These are phyloP conservation scores for Gracilariopsis chorda DNA, from an alignment of 23 red algal species.

Conservation along the genomic window DNA sequence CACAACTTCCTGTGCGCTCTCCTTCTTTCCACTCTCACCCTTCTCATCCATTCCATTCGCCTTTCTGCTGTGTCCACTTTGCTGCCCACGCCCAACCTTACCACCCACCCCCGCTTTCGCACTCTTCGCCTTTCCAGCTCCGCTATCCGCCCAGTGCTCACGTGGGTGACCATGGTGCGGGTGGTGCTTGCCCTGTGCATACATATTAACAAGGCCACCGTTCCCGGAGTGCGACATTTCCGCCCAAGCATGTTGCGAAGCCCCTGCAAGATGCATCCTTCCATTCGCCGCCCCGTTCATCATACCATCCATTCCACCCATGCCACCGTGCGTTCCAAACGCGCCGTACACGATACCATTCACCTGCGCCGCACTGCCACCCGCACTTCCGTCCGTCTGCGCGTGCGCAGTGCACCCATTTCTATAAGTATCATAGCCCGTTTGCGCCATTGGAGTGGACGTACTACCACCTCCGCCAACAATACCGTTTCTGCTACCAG, in stretches of 20 bases:
- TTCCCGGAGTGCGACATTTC: constrained; percentile 29
- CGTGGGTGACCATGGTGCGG: constrained; percentile 17
- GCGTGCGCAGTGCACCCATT: neutral
- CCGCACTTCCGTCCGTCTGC: neutral
- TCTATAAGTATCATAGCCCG: neutral
- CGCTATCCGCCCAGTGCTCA: neutral
- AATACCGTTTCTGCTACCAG: neutral
- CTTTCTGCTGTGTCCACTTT: neutral
- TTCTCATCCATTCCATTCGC: neutral
- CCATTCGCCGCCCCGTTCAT: neutral
- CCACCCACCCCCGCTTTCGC: neutral
- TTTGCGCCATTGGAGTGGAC: neutral
- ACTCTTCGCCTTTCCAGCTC: neutral
- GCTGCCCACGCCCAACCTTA: neutral
- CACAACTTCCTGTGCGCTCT: neutral
- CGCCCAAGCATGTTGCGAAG: neutral
- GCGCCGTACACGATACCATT: constrained; percentile 2
- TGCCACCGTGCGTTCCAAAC: constrained; percentile 3
- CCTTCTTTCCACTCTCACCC: neutral
- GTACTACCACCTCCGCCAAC: neutral
- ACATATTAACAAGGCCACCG: constrained; percentile 22
- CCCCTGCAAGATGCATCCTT: neutral
- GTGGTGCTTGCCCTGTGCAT: constrained; percentile 27
- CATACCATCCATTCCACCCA: neutral
- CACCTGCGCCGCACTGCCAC: neutral